Percentiles rank a stretch among this genome's conserved stretches.
phyloP scores from a whole-genome alignment of 1,284 basidiomycete genomes.

The Leccinum subrobustum region DNA sequence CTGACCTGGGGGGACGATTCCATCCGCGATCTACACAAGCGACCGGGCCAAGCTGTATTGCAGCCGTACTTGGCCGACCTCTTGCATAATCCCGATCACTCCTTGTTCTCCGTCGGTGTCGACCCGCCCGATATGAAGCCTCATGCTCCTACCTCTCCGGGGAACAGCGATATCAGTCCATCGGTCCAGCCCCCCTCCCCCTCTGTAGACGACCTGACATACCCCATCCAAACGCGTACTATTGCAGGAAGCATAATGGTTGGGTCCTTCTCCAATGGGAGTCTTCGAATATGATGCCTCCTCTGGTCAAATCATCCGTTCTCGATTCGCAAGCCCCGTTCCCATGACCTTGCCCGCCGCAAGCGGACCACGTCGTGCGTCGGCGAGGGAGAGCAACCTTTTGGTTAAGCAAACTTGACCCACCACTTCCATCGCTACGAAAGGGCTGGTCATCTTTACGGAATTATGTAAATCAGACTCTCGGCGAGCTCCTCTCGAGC shows the following conservation, averaged over 20 bases:
- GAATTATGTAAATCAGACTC: too few relatives aligned
- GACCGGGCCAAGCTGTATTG: conserved; percentile 68
- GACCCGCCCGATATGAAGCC: conserved; percentile 37
- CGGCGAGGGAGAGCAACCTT: too few relatives aligned
- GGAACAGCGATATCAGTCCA: conserved; percentile 21
- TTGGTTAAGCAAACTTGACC: too few relatives aligned
- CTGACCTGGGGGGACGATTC: conserved; percentile 44
- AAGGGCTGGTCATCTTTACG: too few relatives aligned
- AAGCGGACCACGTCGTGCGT: too few relatives aligned
- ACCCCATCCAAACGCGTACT: conserved; percentile 78
- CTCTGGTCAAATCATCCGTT: conserved; percentile 54
- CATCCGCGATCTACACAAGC: conserved; percentile 39
- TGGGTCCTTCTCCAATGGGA: conserved; percentile 75
- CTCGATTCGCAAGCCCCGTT: conserved; percentile 5
- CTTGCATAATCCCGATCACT: conserved; percentile 69
- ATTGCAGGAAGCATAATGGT: conserved; percentile 74
- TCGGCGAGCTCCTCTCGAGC: too few relatives aligned
- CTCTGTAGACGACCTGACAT: conserved; percentile 55
- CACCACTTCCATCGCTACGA: too few relatives aligned
- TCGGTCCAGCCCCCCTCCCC: conserved; percentile 26
- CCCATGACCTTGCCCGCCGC: too few relatives aligned
- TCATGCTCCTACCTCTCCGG: conserved; percentile 17
- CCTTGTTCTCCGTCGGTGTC: conserved; percentile 60
- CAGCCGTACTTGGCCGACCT: conserved; percentile 62
- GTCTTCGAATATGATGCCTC: conserved; percentile 56